Evolutionary conservation across 2,329 filamentous ascomycete genomes (phyloP).

Genomic region (Fusarium anthophilum): DNA sequence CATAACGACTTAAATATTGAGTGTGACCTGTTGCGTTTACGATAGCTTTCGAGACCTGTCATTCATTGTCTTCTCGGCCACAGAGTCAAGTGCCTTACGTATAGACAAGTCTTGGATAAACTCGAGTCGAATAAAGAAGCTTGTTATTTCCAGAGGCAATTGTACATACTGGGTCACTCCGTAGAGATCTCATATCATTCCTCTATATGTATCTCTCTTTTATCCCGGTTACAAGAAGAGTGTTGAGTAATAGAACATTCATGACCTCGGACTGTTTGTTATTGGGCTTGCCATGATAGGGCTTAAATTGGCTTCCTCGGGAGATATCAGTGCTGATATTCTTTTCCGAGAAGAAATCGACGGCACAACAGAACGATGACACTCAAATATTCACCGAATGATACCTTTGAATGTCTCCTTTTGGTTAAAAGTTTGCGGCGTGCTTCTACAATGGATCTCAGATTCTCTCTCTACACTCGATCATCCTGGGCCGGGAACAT

Average conservation of each 20-base stretch:
- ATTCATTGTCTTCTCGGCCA: neutral
- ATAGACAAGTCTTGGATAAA: neutral
- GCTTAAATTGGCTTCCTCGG: neutral
- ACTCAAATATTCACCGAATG: neutral
- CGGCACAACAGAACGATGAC: neutral
- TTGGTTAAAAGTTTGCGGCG: neutral
- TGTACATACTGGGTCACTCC: neutral
- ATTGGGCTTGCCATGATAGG: neutral
- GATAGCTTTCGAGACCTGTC: neutral
- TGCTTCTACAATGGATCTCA: neutral
- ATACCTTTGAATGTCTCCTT: neutral
- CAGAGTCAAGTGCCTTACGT: neutral
- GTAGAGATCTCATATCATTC: too few relatives aligned
- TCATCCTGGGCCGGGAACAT: neutral
- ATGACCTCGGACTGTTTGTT: neutral
- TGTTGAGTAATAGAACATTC: neutral
- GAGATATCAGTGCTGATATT: neutral
- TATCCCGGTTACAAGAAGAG: neutral
- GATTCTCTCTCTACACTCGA: neutral
- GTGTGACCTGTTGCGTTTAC: neutral
- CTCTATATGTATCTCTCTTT: neutral
- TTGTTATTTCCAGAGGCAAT: neutral
- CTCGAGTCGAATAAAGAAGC: neutral
- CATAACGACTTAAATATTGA: neutral
- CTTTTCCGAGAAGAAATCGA: neutral